Conservation (phyloP, 129 eudicot species). For the Chrysanthemum lavandulifolium region DNA sequence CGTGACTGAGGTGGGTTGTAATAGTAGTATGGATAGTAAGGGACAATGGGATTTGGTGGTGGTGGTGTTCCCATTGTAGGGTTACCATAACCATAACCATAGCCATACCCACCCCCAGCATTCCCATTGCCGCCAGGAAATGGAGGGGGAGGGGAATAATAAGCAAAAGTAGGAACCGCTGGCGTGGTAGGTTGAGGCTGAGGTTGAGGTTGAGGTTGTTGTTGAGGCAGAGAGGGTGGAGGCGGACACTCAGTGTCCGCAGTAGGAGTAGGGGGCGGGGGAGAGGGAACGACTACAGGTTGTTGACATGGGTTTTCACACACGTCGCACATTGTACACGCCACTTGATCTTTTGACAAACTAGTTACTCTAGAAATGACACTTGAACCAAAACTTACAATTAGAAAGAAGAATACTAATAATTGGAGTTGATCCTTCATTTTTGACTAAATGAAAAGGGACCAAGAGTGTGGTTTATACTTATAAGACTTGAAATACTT, state of each 20-base stretch:
- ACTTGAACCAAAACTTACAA: background rate
- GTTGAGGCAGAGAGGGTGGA: slow-evolving; percentile 11
- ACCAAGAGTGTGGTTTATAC: background rate
- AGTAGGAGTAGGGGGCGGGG: slow-evolving; percentile 19
- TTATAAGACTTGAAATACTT: background rate
- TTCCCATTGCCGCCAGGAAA: background rate
- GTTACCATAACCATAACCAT: slow-evolving; percentile 7
- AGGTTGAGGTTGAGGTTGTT: slow-evolving; percentile 13
- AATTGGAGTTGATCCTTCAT: background rate
- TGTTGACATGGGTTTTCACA: slow-evolving; percentile 30
- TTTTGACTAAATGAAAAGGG: background rate
- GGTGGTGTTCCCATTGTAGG: background rate
- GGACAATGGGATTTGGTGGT: slow-evolving; percentile 25
- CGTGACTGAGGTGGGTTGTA: slow-evolving; percentile 22
- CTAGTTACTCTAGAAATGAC: slow-evolving; percentile 4
- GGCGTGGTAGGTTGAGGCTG: slow-evolving; percentile 23
- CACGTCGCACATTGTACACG: slow-evolving; percentile 28
- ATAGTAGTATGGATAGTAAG: slow-evolving; percentile 23
- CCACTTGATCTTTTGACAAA: slow-evolving; percentile 22
- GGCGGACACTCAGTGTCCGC: slow-evolving; percentile 4
- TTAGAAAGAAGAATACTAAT: background rate
- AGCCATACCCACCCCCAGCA: background rate
- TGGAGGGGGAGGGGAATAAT: slow-evolving; percentile 32
- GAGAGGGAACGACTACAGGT: background rate
- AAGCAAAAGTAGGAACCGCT: slow-evolving; percentile 8